Evolutionary conservation across 2,329 filamentous ascomycete species (phyloP), one percentile per base, ranked within the genome.

Genomic region (Botrytis byssoidea): DNA sequence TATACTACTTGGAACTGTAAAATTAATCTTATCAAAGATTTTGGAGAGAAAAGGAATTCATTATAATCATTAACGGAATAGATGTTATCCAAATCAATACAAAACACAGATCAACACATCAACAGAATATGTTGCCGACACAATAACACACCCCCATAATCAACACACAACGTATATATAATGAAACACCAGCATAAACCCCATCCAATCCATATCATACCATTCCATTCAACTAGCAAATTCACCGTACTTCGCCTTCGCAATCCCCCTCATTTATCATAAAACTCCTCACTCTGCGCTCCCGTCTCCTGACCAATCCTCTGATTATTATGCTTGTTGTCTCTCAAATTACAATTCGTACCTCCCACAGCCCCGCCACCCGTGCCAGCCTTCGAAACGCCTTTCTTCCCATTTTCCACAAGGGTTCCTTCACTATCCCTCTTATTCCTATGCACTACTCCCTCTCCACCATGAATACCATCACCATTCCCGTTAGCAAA

Each of bases 391-490:
- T 35, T 60, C 48, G 44, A 25, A n/a, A 55, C 51, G 14, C 25
- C 25, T 35, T 61, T 69, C 42, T 61, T 22, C 32, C 71, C 63
- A 22, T 46, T 60, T 14, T 61, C 71, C 3, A 69, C 71, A 32
- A 69, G 22, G 3, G 71, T 72, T 7, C 66, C 32, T n/a, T 32
- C 63, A 32, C 63, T 72, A 35, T 46, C 42, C 9, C 51, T 29
- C 42, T 67, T 48, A 25, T 51, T 29, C 7, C n/a, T 70, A 1
- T 8, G 25, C 1, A 14, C 14, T 29, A n/a, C 6, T 22, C 20
- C 64, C 10, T 22, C 29, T 9, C 25, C 40, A 25, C 60, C 6
- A 57, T 57, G n/a, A 16, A n/a, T 9, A 20, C 25, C 61, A 29
- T 4, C 25, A 42, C 25, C 29, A 12, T n/a, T n/a, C 46, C 18